Base-by-base conservation (phyloP, 805 yeast species). In the Maudiozyma bulderi region DNA sequence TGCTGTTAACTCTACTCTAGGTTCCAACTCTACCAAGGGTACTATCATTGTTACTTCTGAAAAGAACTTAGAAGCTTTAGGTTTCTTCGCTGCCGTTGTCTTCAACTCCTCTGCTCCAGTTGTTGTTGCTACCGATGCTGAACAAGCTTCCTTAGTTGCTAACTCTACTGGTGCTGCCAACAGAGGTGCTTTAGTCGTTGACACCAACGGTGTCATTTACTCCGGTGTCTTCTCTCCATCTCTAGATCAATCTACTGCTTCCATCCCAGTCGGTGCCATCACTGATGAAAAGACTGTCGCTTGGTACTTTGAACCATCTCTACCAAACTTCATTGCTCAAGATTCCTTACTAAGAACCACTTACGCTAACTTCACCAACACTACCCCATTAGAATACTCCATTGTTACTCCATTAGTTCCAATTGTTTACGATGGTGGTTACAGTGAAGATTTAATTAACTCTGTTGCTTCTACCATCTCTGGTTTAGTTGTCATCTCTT, bases 401-500 rank as follows among this genome's bases (percentile, higher is more conserved):
- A 8, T 26, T 1, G 48, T 45, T 37, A 37, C 53, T 15, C 55
- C 63, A 33, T 48, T 57, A 28, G 57, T 62, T 11, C 66, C 66
- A 48, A 54, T 62, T 40, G 50, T 60, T 46, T 60, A 53, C 54
- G 64, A 62, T 45, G 62, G 57, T 38, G 58, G 52, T 52, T 60
- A 50, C 53, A 45, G 50, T 14, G 28, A 40, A 8, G 47, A 40
- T 28, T 44, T 62, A 42, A 44, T 63, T 41, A 46, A 52, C 44
- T 47, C 58, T 14, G 50, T 63, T 49, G 47, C 61, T 47, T 39
- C 53, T 35, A 43, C 56, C 20, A 46, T 57, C 46, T 48, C 50
- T 31, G 67, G 64, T 52, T 52, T 63, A 33, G 60, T 63, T 31
- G 61, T 62, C 43, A 60, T 57, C n/a, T 51, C 60, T 11, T 47